phyloP scores from a whole-genome alignment of 169 alveolate genomes.

The Cryptosporidium ubiquitum region DNA sequence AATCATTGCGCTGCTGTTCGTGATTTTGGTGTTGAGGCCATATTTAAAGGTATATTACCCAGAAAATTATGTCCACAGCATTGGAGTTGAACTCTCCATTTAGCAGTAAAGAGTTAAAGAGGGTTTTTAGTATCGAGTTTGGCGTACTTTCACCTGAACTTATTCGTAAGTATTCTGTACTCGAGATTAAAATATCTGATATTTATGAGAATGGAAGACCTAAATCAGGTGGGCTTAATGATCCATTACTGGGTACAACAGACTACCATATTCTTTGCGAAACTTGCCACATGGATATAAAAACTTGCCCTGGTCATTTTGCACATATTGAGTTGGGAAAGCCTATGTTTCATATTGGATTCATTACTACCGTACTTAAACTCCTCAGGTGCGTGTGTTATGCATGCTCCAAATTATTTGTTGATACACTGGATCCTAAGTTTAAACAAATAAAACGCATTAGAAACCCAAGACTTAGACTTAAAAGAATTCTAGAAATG shows the following conservation, averaged over 20 bases:
- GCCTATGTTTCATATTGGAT: conserved; percentile 96
- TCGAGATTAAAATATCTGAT: conserved; percentile 89
- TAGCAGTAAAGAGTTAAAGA: conserved; percentile 87
- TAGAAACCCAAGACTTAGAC: conserved; percentile 83
- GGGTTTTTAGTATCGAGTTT: conserved; percentile 85
- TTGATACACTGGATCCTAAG: conserved; percentile 87
- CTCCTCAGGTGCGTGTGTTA: conserved; percentile 96
- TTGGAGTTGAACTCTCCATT: conserved; percentile 86
- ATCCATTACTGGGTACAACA: conserved; percentile 97
- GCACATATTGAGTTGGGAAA: conserved; percentile 96
- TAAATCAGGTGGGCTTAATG: conserved; percentile 92
- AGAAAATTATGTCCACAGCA: conserved; percentile 67
- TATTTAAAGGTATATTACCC: background rate
- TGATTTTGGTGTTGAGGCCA: conserved; percentile 14
- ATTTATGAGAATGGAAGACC: conserved; percentile 92
- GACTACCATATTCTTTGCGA: conserved; percentile 92
- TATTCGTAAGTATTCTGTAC: conserved; percentile 87
- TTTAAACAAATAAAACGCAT: conserved; percentile 79
- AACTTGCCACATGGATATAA: conserved; percentile 94
- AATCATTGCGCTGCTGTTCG: background rate
- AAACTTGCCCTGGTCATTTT: conserved; percentile 99
- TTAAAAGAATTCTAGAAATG: conserved; percentile 74
- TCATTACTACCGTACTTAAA: conserved; percentile 90
- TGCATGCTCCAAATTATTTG: conserved; percentile 92
- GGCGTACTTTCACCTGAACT: conserved; percentile 89